Percentiles rank a stretch among this genome's conserved stretches.
These are phyloP conservation scores for Musa acuminata DNA, from an alignment of 176 grass and related monocot species.

Conservation along the genomic window DNA sequence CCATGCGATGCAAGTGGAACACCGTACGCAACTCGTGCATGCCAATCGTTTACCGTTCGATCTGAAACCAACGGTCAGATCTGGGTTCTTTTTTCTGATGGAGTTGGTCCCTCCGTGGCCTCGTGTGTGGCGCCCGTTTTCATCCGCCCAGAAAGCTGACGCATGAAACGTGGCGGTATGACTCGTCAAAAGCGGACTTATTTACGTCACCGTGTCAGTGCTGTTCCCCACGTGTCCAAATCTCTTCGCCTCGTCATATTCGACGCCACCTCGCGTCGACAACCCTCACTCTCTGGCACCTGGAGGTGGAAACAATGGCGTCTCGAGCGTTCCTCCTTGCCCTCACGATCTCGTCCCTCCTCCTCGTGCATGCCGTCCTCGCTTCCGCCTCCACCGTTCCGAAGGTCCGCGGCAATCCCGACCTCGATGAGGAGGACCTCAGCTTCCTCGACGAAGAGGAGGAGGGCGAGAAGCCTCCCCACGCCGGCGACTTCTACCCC, in stretches of 20 bases:
- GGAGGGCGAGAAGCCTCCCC: conserved; percentile 2
- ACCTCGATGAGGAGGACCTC: conserved; percentile 16
- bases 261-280: not conserved
- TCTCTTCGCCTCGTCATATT: not conserved
- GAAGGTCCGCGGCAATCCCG: conserved; percentile 19
- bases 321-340: not conserved
- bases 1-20: too few relatives aligned
- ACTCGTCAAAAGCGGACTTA: not conserved
- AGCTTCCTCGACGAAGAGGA: conserved; percentile 27
- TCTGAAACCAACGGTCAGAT: too few relatives aligned
- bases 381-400: conserved; percentile 7
- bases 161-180: not conserved
- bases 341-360: conserved; percentile 1
- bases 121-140: not conserved
- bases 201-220: not conserved
- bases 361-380: conserved; percentile 5
- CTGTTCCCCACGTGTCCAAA: not conserved
- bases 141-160: not conserved
- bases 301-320: not conserved
- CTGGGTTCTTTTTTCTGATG: too few relatives aligned
- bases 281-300: not conserved
- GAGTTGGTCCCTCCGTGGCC: too few relatives aligned
- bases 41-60: too few relatives aligned
- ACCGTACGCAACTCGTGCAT: too few relatives aligned
- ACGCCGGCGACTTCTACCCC: conserved; percentile 18